Conservation (phyloP, 1,139 yeast genomes). For the Zygosaccharomyces sapae region DNA sequence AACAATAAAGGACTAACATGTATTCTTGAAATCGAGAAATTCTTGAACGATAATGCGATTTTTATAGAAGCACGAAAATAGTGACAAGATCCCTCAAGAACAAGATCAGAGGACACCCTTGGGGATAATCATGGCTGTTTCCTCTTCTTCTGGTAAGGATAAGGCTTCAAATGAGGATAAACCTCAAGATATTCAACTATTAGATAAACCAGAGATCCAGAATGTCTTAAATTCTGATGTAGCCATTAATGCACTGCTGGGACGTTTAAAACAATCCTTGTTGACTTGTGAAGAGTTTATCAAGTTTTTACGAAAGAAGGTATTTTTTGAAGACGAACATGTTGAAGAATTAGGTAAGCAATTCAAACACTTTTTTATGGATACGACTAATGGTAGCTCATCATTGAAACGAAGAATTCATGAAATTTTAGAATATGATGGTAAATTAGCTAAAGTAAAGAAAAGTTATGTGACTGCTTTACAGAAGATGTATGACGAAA, state of each 20-base stretch:
- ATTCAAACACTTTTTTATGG: slow-evolving; percentile 44
- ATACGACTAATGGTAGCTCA: slow-evolving; percentile 44
- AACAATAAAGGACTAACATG: not conserved
- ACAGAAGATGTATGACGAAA: slow-evolving; percentile 81
- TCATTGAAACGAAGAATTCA: slow-evolving; percentile 66
- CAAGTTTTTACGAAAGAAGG: slow-evolving; percentile 72
- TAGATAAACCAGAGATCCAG: slow-evolving; percentile 47
- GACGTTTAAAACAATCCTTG: slow-evolving; percentile 73
- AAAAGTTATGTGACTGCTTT: slow-evolving; percentile 73
- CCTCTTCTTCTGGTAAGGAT: not conserved
- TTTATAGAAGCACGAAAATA: not conserved
- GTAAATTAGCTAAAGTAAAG: slow-evolving; percentile 67
- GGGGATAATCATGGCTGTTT: not conserved
- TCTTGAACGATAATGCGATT: not conserved
- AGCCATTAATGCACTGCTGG: slow-evolving; percentile 61
- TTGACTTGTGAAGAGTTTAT: slow-evolving; percentile 82
- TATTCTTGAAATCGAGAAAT: not conserved
- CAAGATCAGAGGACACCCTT: not conserved
- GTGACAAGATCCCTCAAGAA: not conserved
- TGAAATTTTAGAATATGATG: slow-evolving; percentile 71
- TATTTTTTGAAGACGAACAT: slow-evolving; percentile 75
- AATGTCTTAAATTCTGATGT: slow-evolving; percentile 54
- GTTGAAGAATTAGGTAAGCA: slow-evolving; percentile 65
- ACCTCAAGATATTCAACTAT: slow-evolving; percentile 23
- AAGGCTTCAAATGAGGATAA: slow-evolving; percentile 30